Conservation (phyloP, 345 rosid genomes). For the Corymbia maculata region DNA sequence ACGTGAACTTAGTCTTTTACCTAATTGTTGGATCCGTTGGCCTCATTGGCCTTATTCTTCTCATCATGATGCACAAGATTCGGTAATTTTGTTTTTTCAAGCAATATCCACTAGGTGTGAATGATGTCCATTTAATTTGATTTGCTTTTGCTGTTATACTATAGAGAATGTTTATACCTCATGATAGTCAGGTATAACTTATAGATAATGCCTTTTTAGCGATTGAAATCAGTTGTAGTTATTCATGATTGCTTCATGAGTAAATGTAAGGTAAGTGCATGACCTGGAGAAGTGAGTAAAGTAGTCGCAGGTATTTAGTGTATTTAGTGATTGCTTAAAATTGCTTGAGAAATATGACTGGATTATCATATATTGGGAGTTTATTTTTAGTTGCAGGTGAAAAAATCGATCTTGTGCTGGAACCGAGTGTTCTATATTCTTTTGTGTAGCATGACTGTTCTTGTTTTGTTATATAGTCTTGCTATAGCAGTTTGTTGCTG, state of each 20-base stretch:
- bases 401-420: neutral
- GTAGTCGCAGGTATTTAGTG: neutral
- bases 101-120: neutral
- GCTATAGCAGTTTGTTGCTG: neutral
- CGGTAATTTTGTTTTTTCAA: constrained; percentile 22
- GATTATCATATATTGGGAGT: neutral
- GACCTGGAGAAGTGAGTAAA: neutral
- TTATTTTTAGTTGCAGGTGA: neutral
- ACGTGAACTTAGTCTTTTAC: constrained; percentile 86
- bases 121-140: neutral
- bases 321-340: neutral
- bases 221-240: neutral
- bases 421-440: neutral
- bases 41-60: constrained; percentile 85
- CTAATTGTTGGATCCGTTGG: constrained; percentile 83
- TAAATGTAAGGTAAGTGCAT: neutral
- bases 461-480: neutral
- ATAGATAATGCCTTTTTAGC: neutral
- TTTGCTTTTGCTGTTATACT: neutral
- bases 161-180: neutral
- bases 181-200: neutral
- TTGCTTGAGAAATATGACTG: neutral
- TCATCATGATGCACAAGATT: constrained; percentile 54
- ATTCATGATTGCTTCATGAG: neutral
- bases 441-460: neutral